Base-by-base conservation (phyloP, 1,284 basidiomycete species). In the Marasmius oreades region DNA sequence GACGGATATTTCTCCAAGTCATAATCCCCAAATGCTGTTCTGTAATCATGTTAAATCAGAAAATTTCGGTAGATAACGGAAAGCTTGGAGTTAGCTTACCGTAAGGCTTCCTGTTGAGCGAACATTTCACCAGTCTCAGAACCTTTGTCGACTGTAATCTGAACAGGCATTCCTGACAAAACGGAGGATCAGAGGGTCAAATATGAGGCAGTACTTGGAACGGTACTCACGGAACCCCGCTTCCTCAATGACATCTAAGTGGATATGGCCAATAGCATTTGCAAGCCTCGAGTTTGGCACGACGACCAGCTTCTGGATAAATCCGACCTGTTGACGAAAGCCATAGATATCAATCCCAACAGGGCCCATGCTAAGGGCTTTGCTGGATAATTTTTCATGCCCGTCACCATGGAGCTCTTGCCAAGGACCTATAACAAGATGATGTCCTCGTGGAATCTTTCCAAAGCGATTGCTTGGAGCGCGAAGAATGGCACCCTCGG, bases 381-480 rank as follows among this genome's bases (percentile, higher is more conserved):
- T 37, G 18, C 18, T 39, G 0, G 31, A 28, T 1, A 62, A 53
- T 44, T 60, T 61, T 55, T 61, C 60, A 34, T 61, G 60, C 2
- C 57, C 60, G n/a, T 61, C 60, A 33, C 33, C 56, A 33, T 62
- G 61, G 14, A 60, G 31, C 16, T 62, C 61, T 42, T 62, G 56
- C 16, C 58, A 60, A 2, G 58, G 48, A 0, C 61, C 61, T 1
- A 43, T 8, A 3, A 44, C 55, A 10, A 36, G 50, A 2, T 57
- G 59, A 18, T 56, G 44, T 2, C 53, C 55, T 10, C 61, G 53
- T 2, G 28, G 20, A n/a, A 56, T 52, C 31, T 34, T 36, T 5
- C 16, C n/a, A 20, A 56, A 53, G 10, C 42, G 34, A 8, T 56
- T 46, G n/a, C n/a, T n/a, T 24, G 59, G 59, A 34, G 33, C 43